These are phyloP conservation scores for Dichomitus squalens DNA, from an alignment of 1,284 basidiomycete species.

Conservation along the genomic window DNA sequence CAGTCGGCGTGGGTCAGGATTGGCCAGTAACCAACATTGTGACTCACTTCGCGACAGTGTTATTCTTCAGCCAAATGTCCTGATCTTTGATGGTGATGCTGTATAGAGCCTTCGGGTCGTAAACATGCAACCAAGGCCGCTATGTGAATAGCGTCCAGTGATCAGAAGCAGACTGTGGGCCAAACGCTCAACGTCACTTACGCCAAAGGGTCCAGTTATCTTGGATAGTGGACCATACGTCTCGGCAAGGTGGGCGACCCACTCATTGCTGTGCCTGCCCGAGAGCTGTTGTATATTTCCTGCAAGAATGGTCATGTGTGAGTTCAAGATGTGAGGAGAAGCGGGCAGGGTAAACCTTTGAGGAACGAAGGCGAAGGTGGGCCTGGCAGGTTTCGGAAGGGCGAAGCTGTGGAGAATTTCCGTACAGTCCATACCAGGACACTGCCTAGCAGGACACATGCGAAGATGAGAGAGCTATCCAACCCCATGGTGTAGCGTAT, in stretches of 20 bases:
- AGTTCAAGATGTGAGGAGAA: too few species aligned
- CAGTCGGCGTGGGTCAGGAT: neutral
- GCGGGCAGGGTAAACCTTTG: too few species aligned
- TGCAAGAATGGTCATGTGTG: too few species aligned
- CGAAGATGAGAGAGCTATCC: neutral
- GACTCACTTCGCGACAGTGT: neutral
- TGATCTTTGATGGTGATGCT: slow-evolving; percentile 22
- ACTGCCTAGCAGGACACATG: neutral
- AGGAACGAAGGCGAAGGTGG: neutral
- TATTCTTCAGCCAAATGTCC: slow-evolving; percentile 19
- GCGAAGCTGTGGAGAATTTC: neutral
- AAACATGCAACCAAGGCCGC: slow-evolving; percentile 2
- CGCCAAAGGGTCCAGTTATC: slow-evolving; percentile 17
- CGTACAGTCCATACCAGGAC: neutral
- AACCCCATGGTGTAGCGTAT: neutral
- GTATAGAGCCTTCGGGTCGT: slow-evolving; percentile 20
- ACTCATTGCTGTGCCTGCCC: slow-evolving; percentile 19
- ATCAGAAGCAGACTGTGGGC: neutral
- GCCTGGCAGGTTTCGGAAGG: neutral
- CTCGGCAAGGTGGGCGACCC: slow-evolving; percentile 12
- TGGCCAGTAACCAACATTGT: neutral
- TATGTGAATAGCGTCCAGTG: neutral
- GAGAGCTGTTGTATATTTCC: slow-evolving; percentile 18
- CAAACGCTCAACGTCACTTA: neutral
- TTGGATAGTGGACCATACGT: slow-evolving; percentile 21